Percentiles rank a stretch among this genome's conserved stretches.
These are phyloP conservation scores for Protomyces pachydermus DNA, from an alignment of 1,139 yeast genomes.

Conservation along the genomic window DNA sequence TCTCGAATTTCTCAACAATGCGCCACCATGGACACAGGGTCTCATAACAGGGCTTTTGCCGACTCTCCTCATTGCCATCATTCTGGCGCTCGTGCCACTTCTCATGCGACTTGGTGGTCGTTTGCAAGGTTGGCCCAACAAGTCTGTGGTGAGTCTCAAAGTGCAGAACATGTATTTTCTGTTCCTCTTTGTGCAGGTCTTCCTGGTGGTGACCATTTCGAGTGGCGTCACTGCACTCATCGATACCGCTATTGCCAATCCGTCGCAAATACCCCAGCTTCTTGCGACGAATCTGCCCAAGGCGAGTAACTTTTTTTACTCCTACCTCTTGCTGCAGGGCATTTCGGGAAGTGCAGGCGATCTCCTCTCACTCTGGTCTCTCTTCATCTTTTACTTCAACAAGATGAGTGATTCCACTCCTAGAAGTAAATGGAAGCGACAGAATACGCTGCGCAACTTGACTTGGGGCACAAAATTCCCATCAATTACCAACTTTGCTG, in stretches of 20 bases:
- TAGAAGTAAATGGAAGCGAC: conserved; percentile 77
- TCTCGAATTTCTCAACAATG: conserved; percentile 56
- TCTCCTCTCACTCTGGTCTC: conserved; percentile 68
- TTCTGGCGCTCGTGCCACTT: conserved; percentile 81
- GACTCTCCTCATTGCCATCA: conserved; percentile 68
- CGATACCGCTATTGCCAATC: conserved; percentile 48
- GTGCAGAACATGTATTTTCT: conserved; percentile 85
- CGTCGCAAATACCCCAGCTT: conserved; percentile 53
- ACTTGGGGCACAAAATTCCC: conserved; percentile 92
- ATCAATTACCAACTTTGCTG: conserved; percentile 71
- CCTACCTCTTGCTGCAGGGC: conserved; percentile 72
- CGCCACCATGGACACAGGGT: conserved; percentile 64
- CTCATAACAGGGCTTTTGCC: conserved; percentile 82
- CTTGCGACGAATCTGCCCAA: conserved; percentile 75
- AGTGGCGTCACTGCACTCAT: conserved; percentile 79
- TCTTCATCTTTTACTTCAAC: conserved; percentile 64
- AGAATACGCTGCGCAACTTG: conserved; percentile 55
- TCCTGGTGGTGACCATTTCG: conserved; percentile 72
- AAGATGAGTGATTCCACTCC: conserved; percentile 76
- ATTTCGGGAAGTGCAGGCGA: conserved; percentile 74
- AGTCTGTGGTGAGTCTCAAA: conserved; percentile 66
- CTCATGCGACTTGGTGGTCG: conserved; percentile 56
- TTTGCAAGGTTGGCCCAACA: conserved; percentile 65
- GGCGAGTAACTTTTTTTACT: conserved; percentile 73
- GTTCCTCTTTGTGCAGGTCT: conserved; percentile 81